Base-by-base conservation (phyloP, 2,329 filamentous ascomycete genomes). In the Fonsecaea erecta region DNA sequence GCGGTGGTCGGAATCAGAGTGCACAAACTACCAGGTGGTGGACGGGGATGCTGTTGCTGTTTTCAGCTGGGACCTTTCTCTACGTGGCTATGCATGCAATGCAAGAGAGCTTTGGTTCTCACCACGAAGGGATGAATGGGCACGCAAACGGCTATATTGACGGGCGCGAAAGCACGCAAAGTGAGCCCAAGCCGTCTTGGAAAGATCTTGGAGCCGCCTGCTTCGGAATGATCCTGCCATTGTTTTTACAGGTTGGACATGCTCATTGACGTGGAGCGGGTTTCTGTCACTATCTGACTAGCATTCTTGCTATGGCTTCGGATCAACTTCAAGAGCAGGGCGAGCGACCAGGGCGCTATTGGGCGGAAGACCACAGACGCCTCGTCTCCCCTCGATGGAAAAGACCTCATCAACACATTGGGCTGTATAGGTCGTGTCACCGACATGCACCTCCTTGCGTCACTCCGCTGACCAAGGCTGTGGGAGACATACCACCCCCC, bases 51-150 rank as follows among this genome's bases (percentile, higher is more conserved):
- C 81, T 98, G 51, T 81, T 99, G 8, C 81, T 98, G n/a, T 99
- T 99, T 75, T 97, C 92, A 0, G 95, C 90, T 0, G 95, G 95
- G 16, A 99, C 95, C 0, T 99, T 99, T 75, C 79, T 99, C 90
- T 97, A 98, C 74, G 95, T 99, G 51, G 95, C 95, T 0, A 97
- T 98, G 93, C 95, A 99, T 75, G 93, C 93, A 0, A 97, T 98
- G 92, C 91, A 96, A 75, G 93, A 97, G 73, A 65, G 63, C 9
- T 66, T 68, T 12, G 58, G 59, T n/a, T 64, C 63, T 26, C 65
- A 66, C 53, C 59, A 66, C 26, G 65, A 71, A 43, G 86, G 88
- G 24, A 59, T 63, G 56, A 80, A 79, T 60, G 75, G 75, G n/a
- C 72, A 75, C 55, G 69, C 70, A n/a, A 81, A 81, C 65, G 79